Evolutionary conservation across 176 grass and related monocot genomes (phyloP).

Genomic region (Echinochloa phyllopogon): DNA sequence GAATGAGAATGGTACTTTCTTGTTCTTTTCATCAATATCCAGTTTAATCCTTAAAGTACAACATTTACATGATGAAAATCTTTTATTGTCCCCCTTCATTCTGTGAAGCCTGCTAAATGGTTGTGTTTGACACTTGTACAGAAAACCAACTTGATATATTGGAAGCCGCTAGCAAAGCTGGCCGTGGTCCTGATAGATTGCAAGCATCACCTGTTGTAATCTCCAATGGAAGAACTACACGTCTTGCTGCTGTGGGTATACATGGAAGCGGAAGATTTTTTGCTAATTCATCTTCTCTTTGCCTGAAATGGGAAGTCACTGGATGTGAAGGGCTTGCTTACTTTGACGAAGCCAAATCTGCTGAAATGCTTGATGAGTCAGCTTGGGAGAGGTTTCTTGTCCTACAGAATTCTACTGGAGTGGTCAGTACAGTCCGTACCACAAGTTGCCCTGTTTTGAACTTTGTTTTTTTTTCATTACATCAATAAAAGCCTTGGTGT

Average conservation of each 20-base stretch:
- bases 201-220: constrained; percentile 76
- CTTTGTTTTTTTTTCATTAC: constrained; percentile 1
- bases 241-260: constrained; percentile 76
- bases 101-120: constrained; percentile 20
- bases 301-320: constrained; percentile 76
- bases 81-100: not conserved
- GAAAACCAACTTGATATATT: constrained; percentile 78
- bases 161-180: constrained; percentile 66
- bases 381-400: constrained; percentile 90
- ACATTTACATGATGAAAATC: constrained; percentile 12
- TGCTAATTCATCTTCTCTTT: constrained; percentile 95
- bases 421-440: constrained; percentile 61
- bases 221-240: constrained; percentile 80
- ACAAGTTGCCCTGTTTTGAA: constrained; percentile 21
- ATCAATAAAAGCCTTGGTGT: not conserved
- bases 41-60: constrained; percentile 24
- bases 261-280: constrained; percentile 75
- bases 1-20: constrained; percentile 93
- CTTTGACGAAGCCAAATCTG: constrained; percentile 52
- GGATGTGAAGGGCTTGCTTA: constrained; percentile 79
- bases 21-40: constrained; percentile 42
- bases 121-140: constrained; percentile 41
- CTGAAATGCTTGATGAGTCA: constrained; percentile 50
- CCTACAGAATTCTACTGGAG: constrained; percentile 88
- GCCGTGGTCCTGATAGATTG: constrained; percentile 71